Evolutionary conservation across 306 rosid species (phyloP), one percentile per base, ranked within the genome.

Genomic region (Vigna nakashimae): DNA sequence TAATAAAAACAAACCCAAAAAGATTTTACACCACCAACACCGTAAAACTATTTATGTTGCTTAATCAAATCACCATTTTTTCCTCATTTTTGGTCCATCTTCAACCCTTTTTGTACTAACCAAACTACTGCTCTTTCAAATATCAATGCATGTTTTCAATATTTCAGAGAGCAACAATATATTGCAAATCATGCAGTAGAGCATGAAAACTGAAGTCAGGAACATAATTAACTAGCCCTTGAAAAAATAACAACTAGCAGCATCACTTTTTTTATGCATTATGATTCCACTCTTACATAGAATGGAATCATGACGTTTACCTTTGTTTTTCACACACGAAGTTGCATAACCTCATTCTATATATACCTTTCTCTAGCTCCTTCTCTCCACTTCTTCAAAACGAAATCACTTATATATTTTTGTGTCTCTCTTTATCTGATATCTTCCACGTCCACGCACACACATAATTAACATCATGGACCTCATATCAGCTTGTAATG

Each of bases 401-500:
- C 26, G 40, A 77, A 58, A 56, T 18, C 69, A 77, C 36, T 68
- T 7, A 68, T 46, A 43, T 32, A 49, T 70, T 11, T 73, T 65
- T 69, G 73, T 60, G 64, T 45, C 40, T 74, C 53, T 59, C 82
- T 76, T 76, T 53, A 42, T 76, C 63, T 65, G 32, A 65, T 57
- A 43, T 46, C 52, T 57, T 73, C 53, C 80, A 73, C 73, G 67
- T 82, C 78, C 53, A 36, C 68, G 45, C 82, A 20, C 69, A 71
- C 80, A 67, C 77, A 74, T 34, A 22, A 51, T 18, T 42, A 69
- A 30, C 85, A 71, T 80, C 30, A 82, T 76, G 64, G 14, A 64
- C 58, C 52, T 77, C 66, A 57, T 22, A 65, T 73, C 80, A 72
- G 58, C 82, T 82, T 82, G 79, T 82, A 65, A 73, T 72, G 18